Evolutionary conservation across 2,329 filamentous ascomycete genomes (phyloP), one percentile per base, ranked within the genome.

Genomic region (Ophiocordyceps unilateralis): DNA sequence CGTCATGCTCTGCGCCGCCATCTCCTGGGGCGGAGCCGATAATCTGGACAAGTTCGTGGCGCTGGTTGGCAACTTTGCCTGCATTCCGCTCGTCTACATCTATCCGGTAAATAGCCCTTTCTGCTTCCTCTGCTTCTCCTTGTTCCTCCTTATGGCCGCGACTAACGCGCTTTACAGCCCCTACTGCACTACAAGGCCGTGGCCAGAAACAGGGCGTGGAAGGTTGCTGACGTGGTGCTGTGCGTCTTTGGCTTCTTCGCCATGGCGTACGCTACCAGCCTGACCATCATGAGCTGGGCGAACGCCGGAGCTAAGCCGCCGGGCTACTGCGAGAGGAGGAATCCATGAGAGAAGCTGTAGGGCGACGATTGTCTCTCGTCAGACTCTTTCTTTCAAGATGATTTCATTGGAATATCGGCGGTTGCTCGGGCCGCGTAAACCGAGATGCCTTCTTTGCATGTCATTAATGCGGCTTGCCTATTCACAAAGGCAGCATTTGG

Each of bases 31-130:
- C 39, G 91, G 91, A 47, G 89, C 91, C 3, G 83, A 86, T 51
- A 81, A 96, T 62, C 67, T 98, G 43, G 91, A 98, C 66, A 96
- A 96, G 63, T 98, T 98, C 59, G 93, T 98, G 26, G 83, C 87
- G 20, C 71, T 98, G 34, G 88, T 98, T 19, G 91, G 91, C 50
- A 94, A 88, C 62, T 98, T 98, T 68, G 91, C 91, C 47, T 98
- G 91, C 58, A 91, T 98, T 52, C 91, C 91, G 39, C 68, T 98
- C 45, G 91, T 96, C 47, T 96, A 93, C 56, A 93, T 98, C 43
- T 98, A 98, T 58, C 93, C 91, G 50, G 88, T 95, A 72, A 72
- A 85, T 76, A 21, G 5, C 14, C 23, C 20, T 15, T 10, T n/a
- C n/a, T n/a, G n/a, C n/a, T 7, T 14, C 20, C 14, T 21, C 19